Base-by-base conservation (phyloP, 208 protist species). In the Acanthamoeba healyi region DNA sequence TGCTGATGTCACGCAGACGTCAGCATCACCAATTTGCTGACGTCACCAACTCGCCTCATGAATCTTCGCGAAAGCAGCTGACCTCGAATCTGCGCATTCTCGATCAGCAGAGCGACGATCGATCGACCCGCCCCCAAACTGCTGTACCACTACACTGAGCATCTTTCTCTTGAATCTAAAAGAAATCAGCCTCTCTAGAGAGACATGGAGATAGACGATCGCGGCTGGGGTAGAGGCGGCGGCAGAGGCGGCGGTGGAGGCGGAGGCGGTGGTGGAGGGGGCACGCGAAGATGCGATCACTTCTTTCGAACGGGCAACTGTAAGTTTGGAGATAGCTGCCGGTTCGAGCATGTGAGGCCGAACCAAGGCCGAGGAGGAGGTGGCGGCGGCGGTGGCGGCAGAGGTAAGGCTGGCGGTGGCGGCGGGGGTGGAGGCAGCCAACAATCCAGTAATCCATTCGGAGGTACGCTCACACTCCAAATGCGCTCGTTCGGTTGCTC, bases 321-420 rank as follows among this genome's bases (percentile, higher is more conserved):
- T 36, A 67, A 46, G 54, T 90, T 90, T 36, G 82, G 82, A 14
- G 58, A 90, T 54, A 90, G 44, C 49, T 90, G 82, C 36, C 49
- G 58, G 19, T 90, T 34, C 40, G 26, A 49, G 36, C 82, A 90
- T 46, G 82, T 70, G 56, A 70, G 34, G 12, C 5, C 34, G 0
- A 19, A 19, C 36, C 54, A 49, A 72, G 82, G 82, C 42, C 15
- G 44, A 9, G 72, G 72, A 36, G 29, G 72, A 42, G 79, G 79
- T 19, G 79, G 79, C 19, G 38, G 77, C 10, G 38, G 77, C 9
- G 44, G 77, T 67, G 81, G 81, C 9, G 79, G 79, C 40, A 19
- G 70, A 84, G 81, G 81, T 29, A 17, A n/a, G n/a, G n/a, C 49
- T 2, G 81, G 81, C 10, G 81, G 81, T 17, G 81, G 81, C 34